Base-by-base conservation (phyloP, 2,329 filamentous ascomycete genomes). In the Colletotrichum eremochloae region DNA sequence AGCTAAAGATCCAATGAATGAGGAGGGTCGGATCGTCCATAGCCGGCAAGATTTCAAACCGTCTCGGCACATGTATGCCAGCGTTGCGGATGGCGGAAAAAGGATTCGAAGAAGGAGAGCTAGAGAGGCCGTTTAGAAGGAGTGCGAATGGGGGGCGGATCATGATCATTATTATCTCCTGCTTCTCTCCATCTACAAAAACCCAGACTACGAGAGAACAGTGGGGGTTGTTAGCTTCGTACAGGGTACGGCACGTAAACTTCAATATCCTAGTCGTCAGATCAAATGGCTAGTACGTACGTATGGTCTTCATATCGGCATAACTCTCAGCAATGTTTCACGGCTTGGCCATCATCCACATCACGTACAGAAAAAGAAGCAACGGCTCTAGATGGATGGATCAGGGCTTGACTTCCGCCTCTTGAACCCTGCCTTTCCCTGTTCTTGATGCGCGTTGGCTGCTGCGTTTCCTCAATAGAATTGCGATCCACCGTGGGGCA, bases 1-100 rank as follows among this genome's bases (percentile, higher is more conserved):
- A 76, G 69, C 74, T 78, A 44, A 79, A 78, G 14, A 76, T 58
- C 76, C 75, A 77, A 58, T 78, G 76, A 65, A 77, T 73, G 46
- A 74, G n/a, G 29, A 76, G 71, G 12, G 63, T 67, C 73, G 76
- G 68, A 63, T 75, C 55, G 40, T 68, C 65, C 74, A 75, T 76
- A 63, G 38, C 44, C 60, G 73, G 68, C 42, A 75, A 63, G 44
- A 29, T 29, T 69, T 65, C 60, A 66, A 67, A 57, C n/a, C 56
- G 38, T 50, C 52, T 48, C 52, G 36, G 18, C 38, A 38, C 42
- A 46, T 42, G 56, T 56, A 33, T 8, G 14, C n/a, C 33, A 38
- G n/a, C 18, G 33, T 12, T 24, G 46, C 18, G 60, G 33, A 52
- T n/a, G 40, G 58, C 24, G 44, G n/a, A 18, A 52, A 69, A 24